Conservation (phyloP, 208 protist genomes). For the Leishmania arabica region DNA sequence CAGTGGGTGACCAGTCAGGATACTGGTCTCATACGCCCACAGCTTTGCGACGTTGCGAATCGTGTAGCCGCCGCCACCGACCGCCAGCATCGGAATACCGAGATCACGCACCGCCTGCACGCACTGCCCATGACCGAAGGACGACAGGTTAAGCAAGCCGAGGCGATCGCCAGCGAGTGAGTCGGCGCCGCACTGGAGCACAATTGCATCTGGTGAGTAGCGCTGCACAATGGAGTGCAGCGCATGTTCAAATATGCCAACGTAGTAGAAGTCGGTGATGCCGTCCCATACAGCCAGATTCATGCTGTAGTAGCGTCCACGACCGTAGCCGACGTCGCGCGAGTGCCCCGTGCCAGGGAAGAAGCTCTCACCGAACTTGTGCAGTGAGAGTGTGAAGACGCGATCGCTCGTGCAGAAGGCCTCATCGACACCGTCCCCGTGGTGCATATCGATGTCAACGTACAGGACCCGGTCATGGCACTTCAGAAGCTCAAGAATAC, state of each 20-base stretch:
- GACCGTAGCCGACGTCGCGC: conserved; percentile 78
- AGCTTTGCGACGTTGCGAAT: conserved; percentile 98
- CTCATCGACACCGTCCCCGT: conserved; percentile 99
- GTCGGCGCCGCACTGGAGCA: conserved; percentile 99
- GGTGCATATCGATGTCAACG: conserved; percentile 99
- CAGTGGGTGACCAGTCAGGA: conserved; percentile 74
- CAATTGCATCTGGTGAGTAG: conserved; percentile 94
- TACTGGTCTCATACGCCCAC: conserved; percentile 96
- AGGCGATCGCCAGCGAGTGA: conserved; percentile 97
- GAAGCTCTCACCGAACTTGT: conserved; percentile 99
- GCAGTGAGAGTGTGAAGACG: conserved; percentile 99
- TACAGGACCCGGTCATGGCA: conserved; percentile 97
- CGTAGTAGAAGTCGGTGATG: conserved; percentile 92
- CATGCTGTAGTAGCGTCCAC: conserved; percentile 86
- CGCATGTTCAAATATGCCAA: conserved; percentile 76
- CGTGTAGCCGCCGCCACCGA: conserved; percentile 99
- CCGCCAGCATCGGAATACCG: conserved; percentile 94
- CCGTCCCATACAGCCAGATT: conserved; percentile 90
- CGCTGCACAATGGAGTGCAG: conserved; percentile 51
- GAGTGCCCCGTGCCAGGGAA: conserved; percentile 98
- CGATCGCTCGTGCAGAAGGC: conserved; percentile 99
- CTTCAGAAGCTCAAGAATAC: conserved; percentile 99
- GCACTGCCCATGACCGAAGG: conserved; percentile 95
- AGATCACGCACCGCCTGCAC: conserved; percentile 94
- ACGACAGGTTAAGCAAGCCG: conserved; percentile 93